These are phyloP conservation scores for Sclerospora graminicola DNA, from an alignment of 352 stramenopile species.

Conservation along the genomic window DNA sequence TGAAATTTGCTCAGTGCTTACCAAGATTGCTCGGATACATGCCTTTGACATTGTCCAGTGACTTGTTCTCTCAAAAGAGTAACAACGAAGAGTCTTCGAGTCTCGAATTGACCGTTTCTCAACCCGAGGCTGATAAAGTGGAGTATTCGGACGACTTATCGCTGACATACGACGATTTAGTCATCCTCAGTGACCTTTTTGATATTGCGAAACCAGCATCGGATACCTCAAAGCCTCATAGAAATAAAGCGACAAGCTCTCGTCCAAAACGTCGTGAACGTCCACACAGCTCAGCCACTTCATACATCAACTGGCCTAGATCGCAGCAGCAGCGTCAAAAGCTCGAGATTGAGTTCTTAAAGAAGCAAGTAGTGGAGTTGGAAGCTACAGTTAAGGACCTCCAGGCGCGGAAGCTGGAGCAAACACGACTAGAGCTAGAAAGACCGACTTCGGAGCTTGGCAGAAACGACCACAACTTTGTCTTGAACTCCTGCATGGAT, in stretches of 20 bases:
- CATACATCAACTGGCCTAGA: slow-evolving; percentile 5
- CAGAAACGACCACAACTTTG: neutral
- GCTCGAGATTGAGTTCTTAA: slow-evolving; percentile 22
- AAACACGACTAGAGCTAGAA: neutral
- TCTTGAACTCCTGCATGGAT: slow-evolving; percentile 4
- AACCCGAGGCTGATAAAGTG: slow-evolving; percentile 1
- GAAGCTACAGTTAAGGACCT: slow-evolving; percentile 14
- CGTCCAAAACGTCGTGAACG: slow-evolving; percentile 9
- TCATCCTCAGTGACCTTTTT: slow-evolving; percentile 19
- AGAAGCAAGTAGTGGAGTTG: slow-evolving; percentile 18
- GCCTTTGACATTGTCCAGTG: neutral
- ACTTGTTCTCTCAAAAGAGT: neutral
- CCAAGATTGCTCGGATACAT: neutral
- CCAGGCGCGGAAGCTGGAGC: slow-evolving; percentile 16
- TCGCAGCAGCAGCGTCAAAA: slow-evolving; percentile 29
- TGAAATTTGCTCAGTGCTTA: slow-evolving; percentile 6
- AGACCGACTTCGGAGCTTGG: neutral
- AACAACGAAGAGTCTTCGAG: neutral
- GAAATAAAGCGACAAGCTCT: neutral
- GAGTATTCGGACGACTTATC: slow-evolving; percentile 15
- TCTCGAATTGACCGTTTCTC: neutral
- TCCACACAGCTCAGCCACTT: neutral
- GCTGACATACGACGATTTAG: slow-evolving; percentile 18
- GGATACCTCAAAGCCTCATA: neutral
- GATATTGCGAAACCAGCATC: slow-evolving; percentile 4